A percentile compares a stretch with the other conserved stretches of the same genome.
Evolutionary conservation across 805 yeast genomes (phyloP).

Genomic region (Candida tammaniensis): DNA sequence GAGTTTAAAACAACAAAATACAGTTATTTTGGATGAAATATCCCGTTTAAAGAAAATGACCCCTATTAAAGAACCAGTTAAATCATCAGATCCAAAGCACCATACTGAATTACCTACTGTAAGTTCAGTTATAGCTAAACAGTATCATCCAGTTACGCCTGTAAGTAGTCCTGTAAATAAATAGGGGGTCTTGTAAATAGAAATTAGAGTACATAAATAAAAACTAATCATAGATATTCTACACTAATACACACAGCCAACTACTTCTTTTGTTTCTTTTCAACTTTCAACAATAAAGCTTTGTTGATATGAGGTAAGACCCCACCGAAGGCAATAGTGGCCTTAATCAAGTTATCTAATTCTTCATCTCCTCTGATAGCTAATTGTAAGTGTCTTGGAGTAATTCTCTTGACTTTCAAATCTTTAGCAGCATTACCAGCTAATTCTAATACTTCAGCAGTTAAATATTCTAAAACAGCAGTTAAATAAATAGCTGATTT

Average conservation of each 20-base stretch:
- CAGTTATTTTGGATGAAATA: constrained; percentile 12
- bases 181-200: constrained; percentile 2
- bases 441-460: constrained; percentile 95
- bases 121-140: too few relatives aligned
- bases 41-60: too few relatives aligned
- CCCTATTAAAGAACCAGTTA: too few relatives aligned
- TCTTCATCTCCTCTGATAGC: constrained; percentile 99
- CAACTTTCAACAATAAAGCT: constrained; percentile 75
- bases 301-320: constrained; percentile 92
- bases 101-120: too few relatives aligned
- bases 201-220: constrained; percentile 8
- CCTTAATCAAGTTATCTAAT: constrained; percentile 87
- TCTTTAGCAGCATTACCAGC: constrained; percentile 99
- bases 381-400: constrained; percentile 94
- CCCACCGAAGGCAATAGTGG: constrained; percentile 98
- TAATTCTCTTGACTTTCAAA: constrained; percentile 90
- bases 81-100: too few relatives aligned
- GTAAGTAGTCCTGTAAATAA: constrained; percentile 1
- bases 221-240: constrained; percentile 13
- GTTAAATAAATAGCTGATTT: constrained; percentile 91
- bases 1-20: constrained; percentile 13
- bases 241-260: constrained; percentile 4
- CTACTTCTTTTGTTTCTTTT: constrained; percentile 40
- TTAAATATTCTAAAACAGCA: constrained; percentile 91
- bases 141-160: too few relatives aligned